phyloP scores from a whole-genome alignment of 352 stramenopile genomes.

The Phytopythium litorale region DNA sequence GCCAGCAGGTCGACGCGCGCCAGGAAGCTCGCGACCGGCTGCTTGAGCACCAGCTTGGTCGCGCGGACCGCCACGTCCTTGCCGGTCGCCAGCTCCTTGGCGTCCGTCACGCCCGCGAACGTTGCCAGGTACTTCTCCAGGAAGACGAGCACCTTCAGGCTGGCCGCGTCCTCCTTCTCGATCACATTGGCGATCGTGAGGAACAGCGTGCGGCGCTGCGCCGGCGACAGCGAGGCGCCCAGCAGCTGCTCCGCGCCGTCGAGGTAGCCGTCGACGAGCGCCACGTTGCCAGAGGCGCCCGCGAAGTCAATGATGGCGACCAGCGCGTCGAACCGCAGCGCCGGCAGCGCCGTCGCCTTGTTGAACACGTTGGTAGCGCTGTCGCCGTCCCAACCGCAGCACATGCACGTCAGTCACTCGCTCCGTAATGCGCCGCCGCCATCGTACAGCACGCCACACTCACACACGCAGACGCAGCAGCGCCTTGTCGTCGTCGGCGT shows the following conservation, averaged over 20 bases:
- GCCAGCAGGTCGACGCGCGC: slow-evolving; percentile 86
- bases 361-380: slow-evolving; percentile 74
- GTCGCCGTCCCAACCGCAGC: neutral
- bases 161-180: slow-evolving; percentile 28
- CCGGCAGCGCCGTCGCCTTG: slow-evolving; percentile 49
- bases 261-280: slow-evolving; percentile 71
- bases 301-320: slow-evolving; percentile 58
- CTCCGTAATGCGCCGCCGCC: neutral
- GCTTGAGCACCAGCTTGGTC: slow-evolving; percentile 81
- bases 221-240: slow-evolving; percentile 32
- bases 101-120: slow-evolving; percentile 39
- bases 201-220: slow-evolving; percentile 57
- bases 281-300: slow-evolving; percentile 45
- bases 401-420: neutral
- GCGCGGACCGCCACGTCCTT: slow-evolving; percentile 81
- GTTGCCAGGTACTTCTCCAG: slow-evolving; percentile 76
- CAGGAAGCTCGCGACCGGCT: slow-evolving; percentile 89
- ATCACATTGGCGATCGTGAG: slow-evolving; percentile 71
- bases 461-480: slow-evolving; percentile 72
- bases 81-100: slow-evolving; percentile 49
- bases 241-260: slow-evolving; percentile 59
- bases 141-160: slow-evolving; percentile 58
- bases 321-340: slow-evolving; percentile 68
- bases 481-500: slow-evolving; percentile 43
- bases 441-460: slow-evolving; percentile 5